These are phyloP conservation scores for Solanum dulcamara DNA, from an alignment of 257 asterid species.

Conservation along the genomic window DNA sequence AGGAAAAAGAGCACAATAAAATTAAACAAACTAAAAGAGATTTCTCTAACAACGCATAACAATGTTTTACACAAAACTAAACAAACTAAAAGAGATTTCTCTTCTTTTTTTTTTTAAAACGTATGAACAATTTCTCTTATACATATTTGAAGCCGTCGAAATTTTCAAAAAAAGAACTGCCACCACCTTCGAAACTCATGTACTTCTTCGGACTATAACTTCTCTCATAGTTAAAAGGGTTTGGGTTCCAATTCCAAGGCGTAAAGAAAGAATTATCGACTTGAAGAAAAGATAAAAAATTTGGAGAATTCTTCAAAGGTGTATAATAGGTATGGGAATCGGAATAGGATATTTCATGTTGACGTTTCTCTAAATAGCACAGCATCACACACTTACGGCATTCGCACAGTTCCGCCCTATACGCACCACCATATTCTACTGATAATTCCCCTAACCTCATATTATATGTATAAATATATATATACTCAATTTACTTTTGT, in stretches of 20 bases:
- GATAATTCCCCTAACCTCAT: too few relatives aligned
- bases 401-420: background rate
- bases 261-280: background rate
- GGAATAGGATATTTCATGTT: background rate
- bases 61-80: background rate
- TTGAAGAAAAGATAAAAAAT: background rate
- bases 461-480: too few relatives aligned
- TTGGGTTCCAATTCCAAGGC: background rate
- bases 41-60: background rate
- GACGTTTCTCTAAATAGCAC: too few relatives aligned
- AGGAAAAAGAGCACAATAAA: background rate
- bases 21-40: background rate
- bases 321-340: background rate
- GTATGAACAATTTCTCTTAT: background rate
- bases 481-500: background rate
- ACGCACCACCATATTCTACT: background rate
- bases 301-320: background rate
- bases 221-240: background rate
- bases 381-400: background rate
- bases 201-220: background rate
- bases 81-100: background rate
- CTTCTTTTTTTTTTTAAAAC: background rate
- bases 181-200: background rate
- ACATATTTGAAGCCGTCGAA: background rate
- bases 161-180: background rate